Percentiles rank a stretch among this genome's conserved stretches.
These are phyloP conservation scores for Escallonia rubra DNA, from an alignment of 129 eudicot genomes.

Conservation along the genomic window DNA sequence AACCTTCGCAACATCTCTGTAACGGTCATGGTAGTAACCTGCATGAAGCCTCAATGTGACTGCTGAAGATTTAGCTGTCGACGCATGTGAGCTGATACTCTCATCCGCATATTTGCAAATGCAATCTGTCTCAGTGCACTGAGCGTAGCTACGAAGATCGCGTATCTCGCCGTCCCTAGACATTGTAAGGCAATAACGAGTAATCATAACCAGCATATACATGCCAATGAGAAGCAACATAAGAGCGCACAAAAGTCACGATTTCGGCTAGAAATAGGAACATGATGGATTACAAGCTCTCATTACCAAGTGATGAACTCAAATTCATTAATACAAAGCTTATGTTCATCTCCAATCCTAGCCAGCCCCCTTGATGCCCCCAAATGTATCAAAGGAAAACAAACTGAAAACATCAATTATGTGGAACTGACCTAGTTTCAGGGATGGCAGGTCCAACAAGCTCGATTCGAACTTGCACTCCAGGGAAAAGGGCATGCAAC, in stretches of 20 bases:
- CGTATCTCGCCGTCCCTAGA: slow-evolving; percentile 70
- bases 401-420: neutral
- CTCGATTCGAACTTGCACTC: slow-evolving; percentile 49
- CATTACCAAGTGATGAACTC: too few relatives aligned
- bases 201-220: neutral
- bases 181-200: slow-evolving; percentile 8
- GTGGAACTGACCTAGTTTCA: slow-evolving; percentile 38
- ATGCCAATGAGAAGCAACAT: neutral
- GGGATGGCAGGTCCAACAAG: slow-evolving; percentile 81
- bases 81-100: slow-evolving; percentile 10
- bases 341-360: neutral
- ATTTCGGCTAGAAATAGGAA: neutral
- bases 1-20: slow-evolving; percentile 62
- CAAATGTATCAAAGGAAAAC: neutral
- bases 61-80: slow-evolving; percentile 13
- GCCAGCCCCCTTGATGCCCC: neutral
- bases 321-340: too few relatives aligned
- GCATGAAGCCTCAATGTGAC: slow-evolving; percentile 56
- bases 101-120: slow-evolving; percentile 36
- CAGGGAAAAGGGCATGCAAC: slow-evolving; percentile 78
- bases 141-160: slow-evolving; percentile 47
- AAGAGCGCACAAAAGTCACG: neutral
- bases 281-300: too few relatives aligned
- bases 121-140: slow-evolving; percentile 58
- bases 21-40: slow-evolving; percentile 79